Conservation (phyloP, 768 basidiomycete species). For the Hygrocybe punicea region DNA sequence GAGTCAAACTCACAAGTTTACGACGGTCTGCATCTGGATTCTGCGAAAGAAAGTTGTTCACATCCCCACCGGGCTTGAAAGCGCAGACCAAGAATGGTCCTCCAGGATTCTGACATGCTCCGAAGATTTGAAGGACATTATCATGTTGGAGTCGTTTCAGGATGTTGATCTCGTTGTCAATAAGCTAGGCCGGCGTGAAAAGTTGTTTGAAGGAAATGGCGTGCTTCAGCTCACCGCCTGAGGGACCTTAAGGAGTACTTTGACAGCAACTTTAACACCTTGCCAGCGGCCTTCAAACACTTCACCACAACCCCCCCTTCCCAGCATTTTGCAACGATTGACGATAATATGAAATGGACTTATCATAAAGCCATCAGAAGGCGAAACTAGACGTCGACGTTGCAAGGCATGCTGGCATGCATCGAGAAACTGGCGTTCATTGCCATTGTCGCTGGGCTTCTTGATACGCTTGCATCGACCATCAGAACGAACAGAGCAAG, state of each 20-base stretch:
- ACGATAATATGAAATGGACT: neutral
- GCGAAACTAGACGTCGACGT: neutral
- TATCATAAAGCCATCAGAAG: neutral
- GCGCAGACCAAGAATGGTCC: neutral
- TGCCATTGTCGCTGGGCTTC: too few species aligned
- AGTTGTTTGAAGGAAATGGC: neutral
- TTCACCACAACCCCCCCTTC: neutral
- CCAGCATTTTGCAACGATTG: neutral
- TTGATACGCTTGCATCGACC: too few species aligned
- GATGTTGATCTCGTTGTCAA: neutral
- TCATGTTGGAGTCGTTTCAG: neutral
- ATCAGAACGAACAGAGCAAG: too few species aligned
- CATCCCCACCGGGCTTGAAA: neutral
- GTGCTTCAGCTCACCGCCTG: neutral
- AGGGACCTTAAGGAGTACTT: neutral
- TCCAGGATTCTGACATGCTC: neutral
- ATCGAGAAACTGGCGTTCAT: neutral
- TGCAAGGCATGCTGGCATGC: too few species aligned
- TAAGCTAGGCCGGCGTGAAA: neutral
- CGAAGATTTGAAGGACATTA: neutral
- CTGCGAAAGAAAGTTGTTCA: neutral
- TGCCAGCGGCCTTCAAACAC: neutral
- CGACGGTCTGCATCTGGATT: neutral
- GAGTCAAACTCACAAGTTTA: neutral
- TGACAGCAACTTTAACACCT: neutral